phyloP scores from a whole-genome alignment of 306 rosid species.

The Lagenaria siceraria region DNA sequence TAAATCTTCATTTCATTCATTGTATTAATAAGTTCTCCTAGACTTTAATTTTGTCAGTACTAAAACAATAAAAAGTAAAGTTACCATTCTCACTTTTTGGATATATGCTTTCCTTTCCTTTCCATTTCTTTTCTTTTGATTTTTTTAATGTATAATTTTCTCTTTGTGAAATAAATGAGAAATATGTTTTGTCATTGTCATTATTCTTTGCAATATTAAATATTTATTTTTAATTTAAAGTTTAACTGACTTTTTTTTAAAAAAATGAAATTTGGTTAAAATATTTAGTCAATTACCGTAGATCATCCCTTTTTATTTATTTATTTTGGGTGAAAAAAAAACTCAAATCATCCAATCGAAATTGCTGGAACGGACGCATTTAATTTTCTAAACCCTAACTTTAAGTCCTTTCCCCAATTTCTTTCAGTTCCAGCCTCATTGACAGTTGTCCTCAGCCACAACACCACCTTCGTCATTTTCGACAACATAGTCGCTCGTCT shows the following conservation, averaged over 20 bases:
- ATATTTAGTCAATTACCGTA: too few species aligned
- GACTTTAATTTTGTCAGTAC: slow-evolving; percentile 2
- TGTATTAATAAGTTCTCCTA: not conserved
- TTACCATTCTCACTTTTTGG: slow-evolving; percentile 9
- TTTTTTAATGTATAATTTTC: not conserved
- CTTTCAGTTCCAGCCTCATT: too few species aligned
- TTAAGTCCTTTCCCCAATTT: too few species aligned
- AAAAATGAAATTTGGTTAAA: too few species aligned
- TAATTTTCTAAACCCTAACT: too few species aligned
- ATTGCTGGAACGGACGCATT: too few species aligned
- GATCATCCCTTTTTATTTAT: too few species aligned
- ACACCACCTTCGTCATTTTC: too few species aligned
- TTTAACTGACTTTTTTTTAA: not conserved
- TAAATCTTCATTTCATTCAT: not conserved
- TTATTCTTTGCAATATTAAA: not conserved
- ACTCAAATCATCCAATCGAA: too few species aligned
- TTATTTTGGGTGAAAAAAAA: too few species aligned
- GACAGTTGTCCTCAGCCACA: too few species aligned
- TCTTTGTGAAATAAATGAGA: not conserved
- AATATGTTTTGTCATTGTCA: not conserved
- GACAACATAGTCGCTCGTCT: too few species aligned
- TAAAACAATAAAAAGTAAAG: slow-evolving; percentile 5
- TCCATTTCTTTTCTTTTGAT: not conserved
- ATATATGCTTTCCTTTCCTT: not conserved
- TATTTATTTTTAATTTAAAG: not conserved